These are phyloP conservation scores for Cucumis melo DNA, from an alignment of 306 rosid genomes.

Conservation along the genomic window DNA sequence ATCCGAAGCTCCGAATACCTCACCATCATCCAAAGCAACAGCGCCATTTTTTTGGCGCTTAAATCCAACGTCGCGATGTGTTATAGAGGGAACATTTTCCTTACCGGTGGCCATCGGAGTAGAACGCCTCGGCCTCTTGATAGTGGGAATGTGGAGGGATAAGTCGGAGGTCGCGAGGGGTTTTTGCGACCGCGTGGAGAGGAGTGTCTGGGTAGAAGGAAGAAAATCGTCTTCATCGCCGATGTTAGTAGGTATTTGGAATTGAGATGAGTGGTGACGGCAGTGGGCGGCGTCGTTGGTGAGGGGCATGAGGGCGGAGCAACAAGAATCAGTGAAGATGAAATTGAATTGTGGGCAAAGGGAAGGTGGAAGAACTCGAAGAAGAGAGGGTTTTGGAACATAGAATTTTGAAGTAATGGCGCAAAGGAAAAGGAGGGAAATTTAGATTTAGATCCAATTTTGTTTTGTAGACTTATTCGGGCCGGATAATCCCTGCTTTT, in stretches of 20 bases:
- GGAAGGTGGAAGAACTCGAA: neutral
- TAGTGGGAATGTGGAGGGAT: conserved; percentile 4
- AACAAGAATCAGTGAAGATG: neutral
- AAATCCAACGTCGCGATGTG: neutral
- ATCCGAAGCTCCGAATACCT: neutral
- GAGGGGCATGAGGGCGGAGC: neutral
- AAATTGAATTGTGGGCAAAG: neutral
- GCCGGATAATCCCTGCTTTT: too few species aligned
- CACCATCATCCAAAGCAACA: neutral
- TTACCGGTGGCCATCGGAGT: conserved; percentile 16
- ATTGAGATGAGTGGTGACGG: neutral
- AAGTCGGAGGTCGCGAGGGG: conserved; percentile 8
- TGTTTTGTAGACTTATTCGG: neutral
- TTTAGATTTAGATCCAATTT: neutral
- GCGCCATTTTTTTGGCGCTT: neutral
- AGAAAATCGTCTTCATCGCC: conserved; percentile 25
- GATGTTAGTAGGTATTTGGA: neutral
- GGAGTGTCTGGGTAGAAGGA: conserved; percentile 39
- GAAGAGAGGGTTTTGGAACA: neutral
- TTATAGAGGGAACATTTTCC: conserved; percentile 32
- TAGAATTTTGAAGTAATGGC: neutral
- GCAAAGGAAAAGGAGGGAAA: conserved; percentile 6
- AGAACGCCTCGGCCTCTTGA: conserved; percentile 30
- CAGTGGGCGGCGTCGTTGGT: neutral
- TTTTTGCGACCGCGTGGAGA: conserved; percentile 10